Base-by-base conservation (phyloP, 352 stramenopile species). In the Pythium rishiriense region DNA sequence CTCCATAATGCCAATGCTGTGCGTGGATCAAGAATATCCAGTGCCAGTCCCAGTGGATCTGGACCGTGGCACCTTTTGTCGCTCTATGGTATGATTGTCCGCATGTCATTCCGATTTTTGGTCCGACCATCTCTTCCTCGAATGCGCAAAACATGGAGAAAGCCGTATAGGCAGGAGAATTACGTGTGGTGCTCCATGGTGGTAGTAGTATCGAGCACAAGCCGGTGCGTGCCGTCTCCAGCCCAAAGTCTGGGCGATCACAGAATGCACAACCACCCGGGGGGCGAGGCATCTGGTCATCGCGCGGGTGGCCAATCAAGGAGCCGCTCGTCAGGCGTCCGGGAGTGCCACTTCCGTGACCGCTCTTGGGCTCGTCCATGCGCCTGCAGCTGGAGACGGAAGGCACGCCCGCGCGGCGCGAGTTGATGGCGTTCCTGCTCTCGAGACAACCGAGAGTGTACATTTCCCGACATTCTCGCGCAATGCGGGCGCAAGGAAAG, bases 361-460 rank as follows among this genome's bases (percentile, higher is more conserved):
- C 12, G 14, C 33, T 19, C 14, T n/a, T 24, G n/a, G 57, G 57
- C 57, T 64, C 57, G 47, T 57, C 57, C 46, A 50, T 64, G 57
- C 45, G 35, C 46, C 31, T 42, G 48, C 28, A 45, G 43, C 62
- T 58, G 62, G 62, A 39, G 43, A 21, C 10, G 26, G 12, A 45
- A 53, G 43, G 51, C 61, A 52, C 29, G 41, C 60, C 39, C 24
- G 49, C 48, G 61, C 57, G 62, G 45, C 53, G 62, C 62, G 53
- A 56, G 5, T 61, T 68, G 62, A 68, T 68, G 62, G 62, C 62
- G 62, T 68, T 68, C 62, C 41, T 31, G 37, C 37, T 54, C 35
- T 22, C 42, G 43, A 24, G 31, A 25, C 35, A 33, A 45, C 19
- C 24, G 4, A n/a, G 45, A 33, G 22, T 35, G 10, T 51, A 47